These are phyloP conservation scores for Cyphellophora europaea DNA, from an alignment of 2,329 filamentous ascomycete species.

Conservation along the genomic window DNA sequence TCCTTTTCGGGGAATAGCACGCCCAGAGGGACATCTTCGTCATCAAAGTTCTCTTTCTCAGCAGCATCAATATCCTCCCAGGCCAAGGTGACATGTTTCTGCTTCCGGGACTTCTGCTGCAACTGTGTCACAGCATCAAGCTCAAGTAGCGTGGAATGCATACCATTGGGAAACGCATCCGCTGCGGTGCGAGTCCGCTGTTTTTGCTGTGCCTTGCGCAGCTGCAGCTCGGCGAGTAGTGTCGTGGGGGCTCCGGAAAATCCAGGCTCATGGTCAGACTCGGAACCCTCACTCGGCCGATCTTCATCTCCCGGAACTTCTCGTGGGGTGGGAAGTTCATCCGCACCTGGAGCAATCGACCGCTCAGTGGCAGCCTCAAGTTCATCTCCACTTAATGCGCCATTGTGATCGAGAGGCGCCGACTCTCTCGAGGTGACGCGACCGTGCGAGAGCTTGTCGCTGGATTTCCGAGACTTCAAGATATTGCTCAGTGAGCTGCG, in stretches of 20 bases:
- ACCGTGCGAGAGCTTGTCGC: conserved; percentile 15
- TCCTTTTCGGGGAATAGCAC: conserved; percentile 56
- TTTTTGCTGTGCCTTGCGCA: conserved; percentile 83
- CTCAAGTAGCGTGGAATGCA: conserved; percentile 82
- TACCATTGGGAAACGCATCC: conserved; percentile 59
- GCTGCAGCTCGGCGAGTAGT: conserved; percentile 79
- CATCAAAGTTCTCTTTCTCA: conserved; percentile 46
- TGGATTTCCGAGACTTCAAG: conserved; percentile 14
- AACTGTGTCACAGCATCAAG: conserved; percentile 84
- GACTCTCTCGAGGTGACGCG: conserved; percentile 12
- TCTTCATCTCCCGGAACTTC: conserved; percentile 39
- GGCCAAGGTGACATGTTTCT: conserved; percentile 72
- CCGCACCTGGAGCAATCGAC: conserved; percentile 16
- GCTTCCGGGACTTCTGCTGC: conserved; percentile 64
- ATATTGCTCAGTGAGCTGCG: conserved; percentile 23
- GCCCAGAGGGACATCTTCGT: conserved; percentile 82
- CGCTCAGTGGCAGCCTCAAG: conserved; percentile 12
- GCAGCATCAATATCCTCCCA: conserved; percentile 65
- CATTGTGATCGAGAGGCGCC: conserved; percentile 7
- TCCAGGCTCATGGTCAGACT: conserved; percentile 25
- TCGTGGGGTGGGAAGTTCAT: conserved; percentile 20
- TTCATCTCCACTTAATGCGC: conserved; percentile 14
- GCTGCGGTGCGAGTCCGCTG: conserved; percentile 62
- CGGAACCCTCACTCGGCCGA: conserved; percentile 16
- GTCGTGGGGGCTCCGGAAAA: conserved; percentile 75